Evolutionary conservation across 768 basidiomycete genomes (phyloP), one percentile per base, ranked within the genome.

Genomic region (Macrolepiota fuliginosa): DNA sequence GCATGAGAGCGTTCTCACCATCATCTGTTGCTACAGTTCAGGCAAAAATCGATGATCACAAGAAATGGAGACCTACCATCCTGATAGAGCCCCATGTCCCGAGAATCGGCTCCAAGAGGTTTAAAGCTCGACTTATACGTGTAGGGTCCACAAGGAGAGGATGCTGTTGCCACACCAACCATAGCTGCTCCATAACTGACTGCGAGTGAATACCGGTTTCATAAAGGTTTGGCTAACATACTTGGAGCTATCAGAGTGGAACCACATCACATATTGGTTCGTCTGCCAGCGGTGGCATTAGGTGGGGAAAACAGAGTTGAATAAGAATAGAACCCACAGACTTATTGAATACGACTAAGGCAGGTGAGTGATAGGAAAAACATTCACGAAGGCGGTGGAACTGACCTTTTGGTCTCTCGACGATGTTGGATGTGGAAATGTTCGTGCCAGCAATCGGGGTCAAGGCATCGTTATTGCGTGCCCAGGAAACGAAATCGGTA

Each of bases 231-330:
- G 25, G 27, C 32, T 3, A 55, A 70, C 75, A 46, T 63, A 85
- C 85, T 84, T 81, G 63, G 82, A 83, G 24, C 76, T 77, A 65
- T 88, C 86, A 9, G 83, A 85, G 69, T 88, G 86, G 75, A 88
- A 88, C 86, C 86, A 88, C 85, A 88, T 85, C 22, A 87, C 86
- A 67, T 86, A 86, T 75, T 86, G 83, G 6, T 75, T 74, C 65
- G 81, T 86, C 84, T 87, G 57, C 32, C 19, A 19, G 15, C 9
- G 13, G 27, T 17, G 39, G 25, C 32, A 36, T 45, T 32, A 9
- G 12, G 35, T 12, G 27, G 50, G 4, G 39, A 42, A 32, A 35
- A 12, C 17, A 32, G 40, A 50, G n/a, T 50, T 9, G 17, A n/a
- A 17, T 27, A 17, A 15, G 42, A 36, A 24, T 12, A 45, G 27